phyloP scores from a whole-genome alignment of 164 flowering plant genomes.

The Euptelea pleiosperma region DNA sequence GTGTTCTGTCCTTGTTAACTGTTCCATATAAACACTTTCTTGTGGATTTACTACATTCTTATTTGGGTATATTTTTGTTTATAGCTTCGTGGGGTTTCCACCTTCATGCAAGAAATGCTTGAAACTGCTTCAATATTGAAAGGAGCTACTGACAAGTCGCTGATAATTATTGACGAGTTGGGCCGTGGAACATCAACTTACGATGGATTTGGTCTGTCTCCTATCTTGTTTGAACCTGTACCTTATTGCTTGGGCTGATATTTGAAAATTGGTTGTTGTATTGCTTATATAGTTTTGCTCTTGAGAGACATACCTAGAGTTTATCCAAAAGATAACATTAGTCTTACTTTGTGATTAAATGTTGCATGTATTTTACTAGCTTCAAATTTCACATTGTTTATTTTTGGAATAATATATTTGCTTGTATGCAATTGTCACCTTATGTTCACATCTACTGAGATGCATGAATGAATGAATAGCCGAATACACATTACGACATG shows the following conservation, averaged over 20 bases:
- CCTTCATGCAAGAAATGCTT: constrained; percentile 99
- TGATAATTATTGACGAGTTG: constrained; percentile 94
- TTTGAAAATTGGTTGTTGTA: not conserved
- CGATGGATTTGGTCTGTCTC: constrained; percentile 93
- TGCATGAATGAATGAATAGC: not conserved
- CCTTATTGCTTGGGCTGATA: not conserved
- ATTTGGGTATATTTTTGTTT: constrained; percentile 11
- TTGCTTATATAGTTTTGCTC: not conserved
- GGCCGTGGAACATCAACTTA: constrained; percentile 99
- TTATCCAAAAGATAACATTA: not conserved
- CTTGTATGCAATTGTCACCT: not conserved
- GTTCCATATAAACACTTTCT: not conserved
- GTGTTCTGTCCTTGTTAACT: not conserved
- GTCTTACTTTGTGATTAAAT: not conserved
- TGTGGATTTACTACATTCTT: not conserved
- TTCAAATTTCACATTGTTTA: not conserved
- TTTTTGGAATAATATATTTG: not conserved
- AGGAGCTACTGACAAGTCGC: constrained; percentile 89
- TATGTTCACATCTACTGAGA: not conserved
- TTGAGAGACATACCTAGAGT: not conserved
- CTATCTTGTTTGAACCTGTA: not conserved
- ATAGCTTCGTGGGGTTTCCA: constrained; percentile 93
- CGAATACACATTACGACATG: not conserved
- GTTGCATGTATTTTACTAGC: not conserved
- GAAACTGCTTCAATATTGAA: constrained; percentile 97